Evolutionary conservation across 1,284 basidiomycete species (phyloP).

Genomic region (Moniliophthora roreri): DNA sequence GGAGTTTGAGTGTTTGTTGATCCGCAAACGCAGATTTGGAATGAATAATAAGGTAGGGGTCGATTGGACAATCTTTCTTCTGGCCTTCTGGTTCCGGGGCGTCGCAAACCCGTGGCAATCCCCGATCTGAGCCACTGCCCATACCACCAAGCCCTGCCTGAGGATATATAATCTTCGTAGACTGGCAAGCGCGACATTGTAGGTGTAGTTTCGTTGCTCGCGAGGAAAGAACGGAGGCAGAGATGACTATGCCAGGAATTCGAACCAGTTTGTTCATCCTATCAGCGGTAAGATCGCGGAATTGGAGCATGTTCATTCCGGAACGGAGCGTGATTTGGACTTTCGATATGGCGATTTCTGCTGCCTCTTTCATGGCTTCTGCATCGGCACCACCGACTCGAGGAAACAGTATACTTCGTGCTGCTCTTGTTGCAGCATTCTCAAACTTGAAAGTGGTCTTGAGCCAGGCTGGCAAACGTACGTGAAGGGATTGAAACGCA

Average conservation of each 20-base stretch:
- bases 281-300: constrained; percentile 90
- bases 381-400: constrained; percentile 42
- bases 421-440: constrained; percentile 81
- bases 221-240: constrained; percentile 91
- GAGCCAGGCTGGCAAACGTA: not conserved
- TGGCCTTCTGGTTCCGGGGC: constrained; percentile 73
- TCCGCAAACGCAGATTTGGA: constrained; percentile 95
- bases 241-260: constrained; percentile 97
- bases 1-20: constrained; percentile 95
- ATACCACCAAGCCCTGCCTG: constrained; percentile 85
- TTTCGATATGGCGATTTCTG: constrained; percentile 72
- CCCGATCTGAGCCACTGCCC: constrained; percentile 76
- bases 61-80: constrained; percentile 91
- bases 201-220: constrained; percentile 91
- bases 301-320: constrained; percentile 89
- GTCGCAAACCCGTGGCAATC: constrained; percentile 84
- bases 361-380: constrained; percentile 53
- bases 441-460: constrained; percentile 65
- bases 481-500: constrained; percentile 33
- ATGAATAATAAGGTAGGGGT: constrained; percentile 96
- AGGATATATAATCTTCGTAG: constrained; percentile 81
- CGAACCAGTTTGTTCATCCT: constrained; percentile 96
- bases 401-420: constrained; percentile 79
- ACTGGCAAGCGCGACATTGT: constrained; percentile 90
- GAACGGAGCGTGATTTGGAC: constrained; percentile 91